Evolutionary conservation across 2,329 filamentous ascomycete genomes (phyloP).

Genomic region (Aureobasidium mangrovei): DNA sequence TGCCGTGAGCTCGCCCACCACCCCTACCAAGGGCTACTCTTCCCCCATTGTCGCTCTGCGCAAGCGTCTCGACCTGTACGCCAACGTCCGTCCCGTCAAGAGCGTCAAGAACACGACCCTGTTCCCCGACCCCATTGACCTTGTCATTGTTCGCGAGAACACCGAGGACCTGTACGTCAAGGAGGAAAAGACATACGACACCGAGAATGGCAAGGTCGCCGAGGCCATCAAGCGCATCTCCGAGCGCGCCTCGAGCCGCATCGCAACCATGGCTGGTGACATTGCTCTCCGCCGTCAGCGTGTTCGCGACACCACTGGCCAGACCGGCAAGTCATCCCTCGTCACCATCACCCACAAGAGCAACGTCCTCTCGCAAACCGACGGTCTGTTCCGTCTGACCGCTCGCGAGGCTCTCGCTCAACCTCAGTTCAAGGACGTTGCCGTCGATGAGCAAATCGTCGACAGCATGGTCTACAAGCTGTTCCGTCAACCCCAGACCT

Average conservation of each 20-base stretch:
- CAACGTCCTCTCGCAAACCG: conserved; percentile 93
- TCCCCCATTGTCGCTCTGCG: conserved; percentile 93
- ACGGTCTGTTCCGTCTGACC: conserved; percentile 84
- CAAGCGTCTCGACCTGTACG: conserved; percentile 90
- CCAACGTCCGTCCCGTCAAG: conserved; percentile 95
- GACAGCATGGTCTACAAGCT: conserved; percentile 99
- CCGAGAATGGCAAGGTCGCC: conserved; percentile 69
- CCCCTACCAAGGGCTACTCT: conserved; percentile 87
- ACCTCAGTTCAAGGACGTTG: conserved; percentile 54
- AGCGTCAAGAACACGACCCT: conserved; percentile 54
- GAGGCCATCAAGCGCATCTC: conserved; percentile 98
- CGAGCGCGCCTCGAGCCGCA: conserved; percentile 72
- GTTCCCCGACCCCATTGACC: conserved; percentile 61
- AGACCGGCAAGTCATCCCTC: conserved; percentile 58
- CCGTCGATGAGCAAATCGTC: conserved; percentile 93
- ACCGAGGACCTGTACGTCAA: conserved; percentile 98
- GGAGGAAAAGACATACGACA: conserved; percentile 78
- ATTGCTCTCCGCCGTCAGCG: conserved; percentile 82
- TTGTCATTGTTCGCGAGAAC: conserved; percentile 98
- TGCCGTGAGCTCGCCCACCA: conserved; percentile 83
- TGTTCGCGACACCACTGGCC: conserved; percentile 53
- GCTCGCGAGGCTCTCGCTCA: conserved; percentile 63
- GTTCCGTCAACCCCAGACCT: conserved; percentile 87
- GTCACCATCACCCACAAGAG: conserved; percentile 98
- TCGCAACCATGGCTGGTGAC: conserved; percentile 87